A percentile compares a stretch with the other conserved stretches of the same genome.
Evolutionary conservation across 1,284 basidiomycete genomes (phyloP).

Genomic region (Ustilago esculenta): DNA sequence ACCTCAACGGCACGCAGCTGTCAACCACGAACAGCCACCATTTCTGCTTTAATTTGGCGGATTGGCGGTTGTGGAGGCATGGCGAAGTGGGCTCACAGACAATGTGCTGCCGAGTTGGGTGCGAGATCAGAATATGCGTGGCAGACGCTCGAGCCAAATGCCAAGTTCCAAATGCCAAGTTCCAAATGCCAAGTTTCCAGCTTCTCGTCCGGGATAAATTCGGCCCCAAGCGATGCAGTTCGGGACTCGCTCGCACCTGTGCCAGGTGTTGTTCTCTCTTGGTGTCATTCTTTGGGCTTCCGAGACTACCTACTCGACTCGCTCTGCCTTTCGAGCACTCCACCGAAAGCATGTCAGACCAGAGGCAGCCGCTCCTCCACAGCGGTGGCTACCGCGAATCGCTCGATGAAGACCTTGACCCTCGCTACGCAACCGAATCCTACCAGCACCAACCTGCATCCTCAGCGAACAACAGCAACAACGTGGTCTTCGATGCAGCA

Average conservation of each 20-base stretch:
- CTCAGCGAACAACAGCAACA: constrained; percentile 8
- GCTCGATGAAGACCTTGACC: constrained; percentile 50
- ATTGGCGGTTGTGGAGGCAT: constrained; percentile 5
- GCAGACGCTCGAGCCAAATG: constrained; percentile 3
- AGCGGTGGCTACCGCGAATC: constrained; percentile 36
- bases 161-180: not conserved
- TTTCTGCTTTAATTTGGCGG: not conserved
- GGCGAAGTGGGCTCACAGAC: no score
- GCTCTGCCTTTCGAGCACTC: not conserved
- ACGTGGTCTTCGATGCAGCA: constrained; percentile 46
- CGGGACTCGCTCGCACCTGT: constrained; percentile 2
- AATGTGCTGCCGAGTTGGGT: no score
- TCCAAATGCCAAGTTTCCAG: not conserved
- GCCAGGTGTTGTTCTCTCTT: constrained; percentile 2
- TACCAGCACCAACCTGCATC: constrained; percentile 46
- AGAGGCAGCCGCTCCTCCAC: constrained; percentile 36
- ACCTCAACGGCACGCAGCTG: constrained; percentile 2
- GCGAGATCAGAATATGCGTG: not conserved
- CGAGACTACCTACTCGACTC: not conserved
- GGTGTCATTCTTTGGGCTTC: not conserved
- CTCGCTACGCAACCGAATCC: constrained; percentile 55
- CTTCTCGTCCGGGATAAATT: not conserved
- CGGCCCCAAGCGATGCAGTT: not conserved
- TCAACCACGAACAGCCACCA: no score
- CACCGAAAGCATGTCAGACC: constrained; percentile 23